Conservation (phyloP, 495 filamentous ascomycete genomes). For the Tuber magnatum region DNA sequence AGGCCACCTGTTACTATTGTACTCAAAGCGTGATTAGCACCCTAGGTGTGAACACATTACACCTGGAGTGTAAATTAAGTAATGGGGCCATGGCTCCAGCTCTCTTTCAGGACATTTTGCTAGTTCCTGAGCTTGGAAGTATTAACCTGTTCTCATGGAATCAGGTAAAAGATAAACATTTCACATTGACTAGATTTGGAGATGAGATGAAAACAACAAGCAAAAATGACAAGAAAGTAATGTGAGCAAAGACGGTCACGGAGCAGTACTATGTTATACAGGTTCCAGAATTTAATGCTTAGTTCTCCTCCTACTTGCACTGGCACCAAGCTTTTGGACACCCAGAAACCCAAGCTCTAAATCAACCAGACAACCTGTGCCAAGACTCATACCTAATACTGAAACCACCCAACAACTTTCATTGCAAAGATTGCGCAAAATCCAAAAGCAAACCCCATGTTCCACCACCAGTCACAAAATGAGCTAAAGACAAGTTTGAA, state of each 20-base stretch:
- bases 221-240: neutral
- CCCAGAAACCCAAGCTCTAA: neutral
- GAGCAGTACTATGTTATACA: neutral
- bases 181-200: neutral
- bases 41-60: no score
- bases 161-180: neutral
- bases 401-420: neutral
- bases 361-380: neutral
- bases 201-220: neutral
- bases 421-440: conserved; percentile 1
- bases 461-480: neutral
- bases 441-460: neutral
- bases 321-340: conserved; percentile 4
- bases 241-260: neutral
- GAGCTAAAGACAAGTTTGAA: neutral
- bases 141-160: neutral
- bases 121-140: neutral
- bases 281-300: neutral
- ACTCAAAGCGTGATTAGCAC: no score
- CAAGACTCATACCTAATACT: neutral
- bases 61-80: neutral
- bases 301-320: neutral
- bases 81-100: neutral
- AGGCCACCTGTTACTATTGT: no score
- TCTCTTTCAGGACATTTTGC: neutral